A percentile compares a stretch with the other conserved stretches of the same genome.
phyloP scores from a whole-genome alignment of 2,329 filamentous ascomycete species.

The Aspergillus fructus region DNA sequence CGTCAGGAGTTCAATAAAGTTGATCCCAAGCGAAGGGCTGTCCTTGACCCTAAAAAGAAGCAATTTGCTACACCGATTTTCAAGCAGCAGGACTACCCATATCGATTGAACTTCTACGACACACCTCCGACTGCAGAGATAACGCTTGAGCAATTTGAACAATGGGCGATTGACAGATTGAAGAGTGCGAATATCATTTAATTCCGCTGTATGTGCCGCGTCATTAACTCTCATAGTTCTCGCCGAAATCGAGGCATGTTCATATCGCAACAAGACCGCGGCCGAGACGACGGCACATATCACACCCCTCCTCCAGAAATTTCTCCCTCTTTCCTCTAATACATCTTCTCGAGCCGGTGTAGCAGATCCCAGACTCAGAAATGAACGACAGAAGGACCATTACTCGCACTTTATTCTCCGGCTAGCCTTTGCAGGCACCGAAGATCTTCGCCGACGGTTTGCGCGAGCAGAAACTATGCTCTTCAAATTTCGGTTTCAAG shows the following conservation, averaged over 20 bases:
- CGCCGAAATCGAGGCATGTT: slow-evolving; percentile 75
- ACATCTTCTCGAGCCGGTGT: slow-evolving; percentile 58
- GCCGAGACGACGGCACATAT: slow-evolving; percentile 81
- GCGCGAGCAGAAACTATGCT: slow-evolving; percentile 83
- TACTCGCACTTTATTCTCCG: slow-evolving; percentile 97
- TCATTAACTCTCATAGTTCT: slow-evolving; percentile 29
- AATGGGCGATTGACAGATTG: slow-evolving; percentile 94
- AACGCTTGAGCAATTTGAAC: slow-evolving; percentile 94
- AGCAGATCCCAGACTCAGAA: slow-evolving; percentile 54
- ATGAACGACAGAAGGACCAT: slow-evolving; percentile 89
- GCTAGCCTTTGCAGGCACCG: slow-evolving; percentile 86
- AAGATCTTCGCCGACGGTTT: slow-evolving; percentile 85
- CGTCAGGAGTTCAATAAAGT: slow-evolving; percentile 44
- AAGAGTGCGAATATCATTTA: slow-evolving; percentile 57
- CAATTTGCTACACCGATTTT: slow-evolving; percentile 79
- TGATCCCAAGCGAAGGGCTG: slow-evolving; percentile 70
- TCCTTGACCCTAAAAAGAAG: slow-evolving; percentile 76
- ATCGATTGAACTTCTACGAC: slow-evolving; percentile 89
- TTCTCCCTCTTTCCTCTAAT: slow-evolving; percentile 76
- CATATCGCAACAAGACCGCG: slow-evolving; percentile 85
- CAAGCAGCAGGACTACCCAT: slow-evolving; percentile 75
- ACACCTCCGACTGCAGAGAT: slow-evolving; percentile 89
- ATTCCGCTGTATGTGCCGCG: neutral
- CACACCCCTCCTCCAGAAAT: slow-evolving; percentile 81
- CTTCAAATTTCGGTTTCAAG: slow-evolving; percentile 77